Evolutionary conservation across 225 moss, liverwort and hornwort species (phyloP).

Genomic region (Marchantia polymorpha): DNA sequence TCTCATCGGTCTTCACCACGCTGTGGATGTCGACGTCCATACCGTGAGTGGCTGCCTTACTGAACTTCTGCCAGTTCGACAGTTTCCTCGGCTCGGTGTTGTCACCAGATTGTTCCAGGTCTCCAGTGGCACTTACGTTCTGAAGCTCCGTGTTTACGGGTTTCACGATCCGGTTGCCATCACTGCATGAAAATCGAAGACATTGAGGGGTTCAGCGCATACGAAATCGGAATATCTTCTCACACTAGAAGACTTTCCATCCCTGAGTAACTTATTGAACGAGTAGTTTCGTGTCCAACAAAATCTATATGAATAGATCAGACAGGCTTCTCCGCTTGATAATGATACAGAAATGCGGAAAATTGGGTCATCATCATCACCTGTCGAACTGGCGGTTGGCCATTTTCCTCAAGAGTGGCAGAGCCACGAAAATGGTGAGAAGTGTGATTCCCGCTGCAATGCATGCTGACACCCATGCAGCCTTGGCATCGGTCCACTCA

Average conservation of each 20-base stretch:
- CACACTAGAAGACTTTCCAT: no score
- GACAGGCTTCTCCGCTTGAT: no score
- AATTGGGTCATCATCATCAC: no score
- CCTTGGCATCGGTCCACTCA: constrained; percentile 53
- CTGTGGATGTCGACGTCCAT: constrained; percentile 62
- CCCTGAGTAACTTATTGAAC: no score
- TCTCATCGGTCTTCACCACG: constrained; percentile 51
- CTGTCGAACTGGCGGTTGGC: constrained; percentile 43
- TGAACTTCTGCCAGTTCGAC: constrained; percentile 28
- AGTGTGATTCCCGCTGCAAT: constrained; percentile 35
- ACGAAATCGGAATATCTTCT: no score
- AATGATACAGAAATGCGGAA: no score
- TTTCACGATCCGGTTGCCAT: not conserved
- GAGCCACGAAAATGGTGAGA: constrained; percentile 28
- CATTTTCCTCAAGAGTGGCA: constrained; percentile 51
- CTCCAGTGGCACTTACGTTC: no score
- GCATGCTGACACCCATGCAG: constrained; percentile 52
- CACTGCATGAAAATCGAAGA: not conserved
- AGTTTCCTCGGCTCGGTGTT: constrained; percentile 9
- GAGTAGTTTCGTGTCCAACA: no score
- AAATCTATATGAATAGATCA: no score
- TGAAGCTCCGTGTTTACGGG: no score
- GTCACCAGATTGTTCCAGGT: not conserved
- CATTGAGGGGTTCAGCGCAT: no score
- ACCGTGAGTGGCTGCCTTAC: constrained; percentile 60